phyloP scores from a whole-genome alignment of 495 filamentous ascomycete species.

The Aspergillus cavernicola region DNA sequence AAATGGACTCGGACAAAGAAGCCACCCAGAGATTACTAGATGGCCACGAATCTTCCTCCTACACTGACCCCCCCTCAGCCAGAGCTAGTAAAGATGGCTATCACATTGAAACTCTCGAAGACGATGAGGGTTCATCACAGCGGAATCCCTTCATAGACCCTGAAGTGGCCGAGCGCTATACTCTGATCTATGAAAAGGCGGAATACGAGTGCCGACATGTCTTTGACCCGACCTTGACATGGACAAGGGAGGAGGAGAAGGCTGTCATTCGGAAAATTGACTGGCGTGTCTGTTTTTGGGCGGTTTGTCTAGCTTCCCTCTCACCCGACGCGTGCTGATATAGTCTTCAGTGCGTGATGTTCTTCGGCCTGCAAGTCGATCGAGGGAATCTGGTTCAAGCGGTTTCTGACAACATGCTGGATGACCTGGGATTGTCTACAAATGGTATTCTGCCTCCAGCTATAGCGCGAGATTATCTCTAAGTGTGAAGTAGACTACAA shows the following conservation, averaged over 20 bases:
- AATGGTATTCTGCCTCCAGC: conserved; percentile 35
- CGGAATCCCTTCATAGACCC: conserved; percentile 44
- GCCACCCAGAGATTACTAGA: conserved; percentile 2
- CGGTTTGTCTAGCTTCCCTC: conserved; percentile 31
- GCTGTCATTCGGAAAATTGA: conserved; percentile 49
- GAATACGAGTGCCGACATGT: conserved; percentile 53
- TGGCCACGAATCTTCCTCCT: not conserved
- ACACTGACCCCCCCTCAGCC: not conserved
- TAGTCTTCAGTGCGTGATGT: conserved; percentile 45
- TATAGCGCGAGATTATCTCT: no score
- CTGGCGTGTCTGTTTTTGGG: conserved; percentile 50
- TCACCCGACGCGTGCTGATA: not conserved
- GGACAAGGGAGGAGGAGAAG: conserved; percentile 53
- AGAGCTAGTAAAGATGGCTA: not conserved
- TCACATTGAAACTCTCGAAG: not conserved
- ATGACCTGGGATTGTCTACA: conserved; percentile 49
- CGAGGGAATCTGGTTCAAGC: conserved; percentile 54
- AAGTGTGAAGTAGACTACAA: conserved; percentile 37
- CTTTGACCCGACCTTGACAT: conserved; percentile 50
- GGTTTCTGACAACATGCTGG: conserved; percentile 52
- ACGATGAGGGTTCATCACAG: not conserved
- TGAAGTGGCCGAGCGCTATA: conserved; percentile 43
- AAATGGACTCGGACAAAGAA: conserved; percentile 4
- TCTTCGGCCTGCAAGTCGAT: conserved; percentile 56
- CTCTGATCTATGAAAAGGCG: conserved; percentile 44